Evolutionary conservation across 2,329 filamentous ascomycete species (phyloP).

Genomic region (Monosporascus sp.): DNA sequence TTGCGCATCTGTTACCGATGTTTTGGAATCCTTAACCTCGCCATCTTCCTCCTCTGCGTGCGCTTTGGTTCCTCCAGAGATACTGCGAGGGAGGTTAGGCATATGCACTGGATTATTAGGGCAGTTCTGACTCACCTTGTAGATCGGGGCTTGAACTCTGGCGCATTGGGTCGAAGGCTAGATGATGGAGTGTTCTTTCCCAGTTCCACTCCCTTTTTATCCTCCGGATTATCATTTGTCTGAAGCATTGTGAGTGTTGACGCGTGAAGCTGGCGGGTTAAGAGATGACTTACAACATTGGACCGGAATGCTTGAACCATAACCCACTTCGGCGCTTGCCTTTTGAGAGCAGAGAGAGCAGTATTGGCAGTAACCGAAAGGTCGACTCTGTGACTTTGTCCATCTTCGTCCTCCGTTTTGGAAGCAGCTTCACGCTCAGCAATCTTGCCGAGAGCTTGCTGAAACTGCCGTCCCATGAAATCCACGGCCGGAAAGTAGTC

Average conservation of each 20-base stretch:
- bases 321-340: constrained; percentile 63
- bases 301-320: constrained; percentile 69
- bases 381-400: constrained; percentile 63
- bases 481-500: constrained; percentile 85
- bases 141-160: constrained; percentile 57
- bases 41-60: constrained; percentile 62
- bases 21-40: constrained; percentile 61
- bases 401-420: constrained; percentile 42
- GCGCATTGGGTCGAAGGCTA: constrained; percentile 53
- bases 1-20: constrained; percentile 8
- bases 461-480: constrained; percentile 71
- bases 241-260: constrained; percentile 34
- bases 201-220: constrained; percentile 34
- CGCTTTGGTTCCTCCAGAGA: constrained; percentile 25
- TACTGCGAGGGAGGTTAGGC: constrained; percentile 14
- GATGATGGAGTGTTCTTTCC: constrained; percentile 23
- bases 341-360: constrained; percentile 65
- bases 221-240: constrained; percentile 34
- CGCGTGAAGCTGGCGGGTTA: background rate
- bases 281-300: constrained; percentile 48
- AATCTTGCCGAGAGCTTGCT: constrained; percentile 61
- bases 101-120: constrained; percentile 1
- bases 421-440: constrained; percentile 53
- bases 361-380: constrained; percentile 70
- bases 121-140: constrained; percentile 26